Evolutionary conservation across 495 filamentous ascomycete species (phyloP).

Genomic region (Aspergillus coremiiformis): DNA sequence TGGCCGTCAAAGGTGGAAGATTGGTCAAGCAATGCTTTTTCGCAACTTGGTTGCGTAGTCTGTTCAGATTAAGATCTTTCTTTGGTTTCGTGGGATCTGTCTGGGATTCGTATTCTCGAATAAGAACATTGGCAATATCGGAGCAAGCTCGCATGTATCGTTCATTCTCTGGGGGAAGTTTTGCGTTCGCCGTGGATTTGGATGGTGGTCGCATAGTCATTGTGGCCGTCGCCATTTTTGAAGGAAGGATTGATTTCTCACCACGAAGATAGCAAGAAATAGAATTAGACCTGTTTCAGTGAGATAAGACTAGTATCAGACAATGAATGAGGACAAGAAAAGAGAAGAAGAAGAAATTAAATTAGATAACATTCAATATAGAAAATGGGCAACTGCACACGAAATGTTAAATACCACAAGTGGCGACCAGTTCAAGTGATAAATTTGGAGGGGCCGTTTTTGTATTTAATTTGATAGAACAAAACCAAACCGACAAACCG

Average conservation of each 20-base stretch:
- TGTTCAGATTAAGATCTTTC: conserved; percentile 90
- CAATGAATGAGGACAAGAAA: not conserved
- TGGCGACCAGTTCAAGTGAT: not conserved
- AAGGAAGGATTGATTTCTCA: not conserved
- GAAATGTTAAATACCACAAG: not conserved
- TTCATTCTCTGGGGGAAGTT: conserved; percentile 84
- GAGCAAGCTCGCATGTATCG: conserved; percentile 88
- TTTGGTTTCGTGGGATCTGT: conserved; percentile 61
- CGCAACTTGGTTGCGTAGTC: conserved; percentile 74
- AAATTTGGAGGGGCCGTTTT: conserved; percentile 4
- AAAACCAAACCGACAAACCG: conserved; percentile 26
- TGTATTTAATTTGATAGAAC: conserved; percentile 10
- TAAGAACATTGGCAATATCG: conserved; percentile 86
- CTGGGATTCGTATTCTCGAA: conserved; percentile 81
- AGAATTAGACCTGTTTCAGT: not conserved
- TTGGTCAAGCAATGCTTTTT: conserved; percentile 82
- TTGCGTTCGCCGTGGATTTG: conserved; percentile 58
- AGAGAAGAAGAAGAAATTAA: not conserved
- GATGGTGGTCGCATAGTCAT: conserved; percentile 49
- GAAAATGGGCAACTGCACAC: too few relatives aligned
- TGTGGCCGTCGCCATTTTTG: conserved; percentile 55
- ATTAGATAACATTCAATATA: too few relatives aligned
- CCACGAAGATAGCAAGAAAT: not conserved
- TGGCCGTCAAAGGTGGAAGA: conserved; percentile 88
- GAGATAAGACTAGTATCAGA: not conserved